phyloP scores from a whole-genome alignment of 1,284 basidiomycete species.

The Peniophora sp. region DNA sequence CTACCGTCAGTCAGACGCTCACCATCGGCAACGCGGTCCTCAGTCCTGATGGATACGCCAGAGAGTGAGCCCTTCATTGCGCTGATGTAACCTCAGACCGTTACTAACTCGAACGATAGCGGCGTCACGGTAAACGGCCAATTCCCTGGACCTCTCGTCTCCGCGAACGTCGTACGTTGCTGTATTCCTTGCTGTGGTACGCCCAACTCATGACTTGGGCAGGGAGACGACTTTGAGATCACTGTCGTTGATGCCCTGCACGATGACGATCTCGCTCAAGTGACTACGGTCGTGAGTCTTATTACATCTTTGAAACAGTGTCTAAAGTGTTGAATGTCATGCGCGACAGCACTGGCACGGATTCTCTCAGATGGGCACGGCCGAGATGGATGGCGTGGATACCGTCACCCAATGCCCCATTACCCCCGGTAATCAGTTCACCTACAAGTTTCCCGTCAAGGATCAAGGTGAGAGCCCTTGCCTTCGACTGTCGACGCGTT shows the following conservation, averaged over 20 bases:
- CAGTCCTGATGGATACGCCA: conserved; percentile 10
- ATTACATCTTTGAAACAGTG: too few species aligned
- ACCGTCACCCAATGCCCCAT: neutral
- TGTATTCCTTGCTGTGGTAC: neutral
- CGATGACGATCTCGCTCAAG: conserved; percentile 14
- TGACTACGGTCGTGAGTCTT: neutral
- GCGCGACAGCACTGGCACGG: conserved; percentile 1
- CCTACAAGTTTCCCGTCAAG: neutral
- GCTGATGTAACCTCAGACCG: neutral
- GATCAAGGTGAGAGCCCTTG: conserved; percentile 6
- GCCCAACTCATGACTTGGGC: neutral
- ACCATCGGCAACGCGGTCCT: conserved; percentile 7
- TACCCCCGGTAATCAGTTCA: neutral
- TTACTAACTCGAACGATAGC: conserved; percentile 4
- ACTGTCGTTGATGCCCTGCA: conserved; percentile 17
- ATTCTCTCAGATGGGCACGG: neutral
- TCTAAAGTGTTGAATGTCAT: too few species aligned
- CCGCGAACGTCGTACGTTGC: conserved; percentile 7
- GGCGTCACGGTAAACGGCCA: conserved; percentile 11
- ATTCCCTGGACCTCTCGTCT: conserved; percentile 15
- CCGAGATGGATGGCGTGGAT: neutral
- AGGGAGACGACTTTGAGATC: conserved; percentile 13
- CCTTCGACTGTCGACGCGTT: neutral
- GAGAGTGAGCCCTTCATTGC: conserved; percentile 5
- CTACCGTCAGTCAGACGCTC: conserved; percentile 9